A percentile compares a stretch with the other conserved stretches of the same genome.
phyloP scores from a whole-genome alignment of 2,329 filamentous ascomycete genomes.

The Hortaea sp. region DNA sequence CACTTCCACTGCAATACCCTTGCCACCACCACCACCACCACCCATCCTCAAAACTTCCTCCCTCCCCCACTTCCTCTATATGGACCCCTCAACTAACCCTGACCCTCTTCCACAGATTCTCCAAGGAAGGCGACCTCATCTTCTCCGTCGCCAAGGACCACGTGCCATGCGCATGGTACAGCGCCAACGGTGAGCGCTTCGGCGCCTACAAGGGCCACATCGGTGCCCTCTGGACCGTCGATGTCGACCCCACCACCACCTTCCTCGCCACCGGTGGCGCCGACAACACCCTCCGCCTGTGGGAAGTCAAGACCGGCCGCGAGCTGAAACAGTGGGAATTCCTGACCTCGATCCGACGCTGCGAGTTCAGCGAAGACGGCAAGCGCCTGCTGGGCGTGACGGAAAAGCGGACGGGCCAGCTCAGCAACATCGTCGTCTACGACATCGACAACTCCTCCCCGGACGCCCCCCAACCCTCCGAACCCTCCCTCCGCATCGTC shows the following conservation, averaged over 20 bases:
- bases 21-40: no score
- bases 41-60: no score
- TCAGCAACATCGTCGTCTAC: conserved; percentile 87
- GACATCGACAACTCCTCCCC: conserved; percentile 71
- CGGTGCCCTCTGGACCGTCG: conserved; percentile 97
- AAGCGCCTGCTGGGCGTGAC: conserved; percentile 84
- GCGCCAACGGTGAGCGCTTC: conserved; percentile 94
- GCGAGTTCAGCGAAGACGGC: conserved; percentile 94
- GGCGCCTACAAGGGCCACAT: conserved; percentile 95
- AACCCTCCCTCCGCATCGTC: conserved; percentile 76
- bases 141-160: conserved; percentile 96
- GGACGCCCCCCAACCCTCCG: conserved; percentile 72
- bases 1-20: background rate
- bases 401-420: conserved; percentile 95
- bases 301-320: conserved; percentile 89
- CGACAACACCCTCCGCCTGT: conserved; percentile 95
- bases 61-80: no score
- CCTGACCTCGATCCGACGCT: conserved; percentile 90
- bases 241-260: conserved; percentile 84
- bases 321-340: conserved; percentile 97
- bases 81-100: conserved; percentile 6
- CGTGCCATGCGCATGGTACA: conserved; percentile 92
- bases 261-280: conserved; percentile 91
- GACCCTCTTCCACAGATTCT: conserved; percentile 50
- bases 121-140: conserved; percentile 89